Conservation (phyloP, 2,329 filamentous ascomycete genomes). For the Fusarium sp. region DNA sequence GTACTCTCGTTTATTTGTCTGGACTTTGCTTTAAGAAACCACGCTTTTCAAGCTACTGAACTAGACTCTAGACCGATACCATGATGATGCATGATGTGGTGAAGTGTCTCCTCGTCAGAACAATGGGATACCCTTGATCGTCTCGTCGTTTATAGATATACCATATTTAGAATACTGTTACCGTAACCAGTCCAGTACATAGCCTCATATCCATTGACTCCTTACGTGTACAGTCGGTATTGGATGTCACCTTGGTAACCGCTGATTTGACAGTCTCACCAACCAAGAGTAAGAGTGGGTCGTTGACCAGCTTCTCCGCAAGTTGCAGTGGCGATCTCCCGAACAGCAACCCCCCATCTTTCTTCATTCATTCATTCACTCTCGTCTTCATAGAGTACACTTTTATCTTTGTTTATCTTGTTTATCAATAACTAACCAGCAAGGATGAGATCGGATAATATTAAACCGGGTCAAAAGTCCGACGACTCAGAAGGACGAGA, state of each 20-base stretch:
- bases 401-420: neutral
- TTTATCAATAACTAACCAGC: neutral
- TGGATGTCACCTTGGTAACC: constrained; percentile 16
- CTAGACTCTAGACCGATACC: neutral
- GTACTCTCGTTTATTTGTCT: neutral
- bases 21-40: neutral
- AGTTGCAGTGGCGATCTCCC: constrained; percentile 28
- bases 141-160: neutral
- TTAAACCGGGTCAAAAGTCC: constrained; percentile 5
- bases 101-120: neutral
- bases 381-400: neutral
- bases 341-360: constrained; percentile 7
- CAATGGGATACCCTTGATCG: neutral
- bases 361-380: neutral
- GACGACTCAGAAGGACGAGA: constrained; percentile 17
- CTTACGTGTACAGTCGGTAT: constrained; percentile 20
- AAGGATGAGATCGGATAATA: neutral
- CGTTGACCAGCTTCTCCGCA: constrained; percentile 34
- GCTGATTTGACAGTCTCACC: constrained; percentile 38
- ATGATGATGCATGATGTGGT: neutral
- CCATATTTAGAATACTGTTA: neutral
- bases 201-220: neutral
- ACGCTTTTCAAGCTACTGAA: neutral
- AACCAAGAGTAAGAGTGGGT: constrained; percentile 37
- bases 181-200: neutral